phyloP scores from a whole-genome alignment of 73 alveolate species.

The Tetrahymena thermophila region DNA sequence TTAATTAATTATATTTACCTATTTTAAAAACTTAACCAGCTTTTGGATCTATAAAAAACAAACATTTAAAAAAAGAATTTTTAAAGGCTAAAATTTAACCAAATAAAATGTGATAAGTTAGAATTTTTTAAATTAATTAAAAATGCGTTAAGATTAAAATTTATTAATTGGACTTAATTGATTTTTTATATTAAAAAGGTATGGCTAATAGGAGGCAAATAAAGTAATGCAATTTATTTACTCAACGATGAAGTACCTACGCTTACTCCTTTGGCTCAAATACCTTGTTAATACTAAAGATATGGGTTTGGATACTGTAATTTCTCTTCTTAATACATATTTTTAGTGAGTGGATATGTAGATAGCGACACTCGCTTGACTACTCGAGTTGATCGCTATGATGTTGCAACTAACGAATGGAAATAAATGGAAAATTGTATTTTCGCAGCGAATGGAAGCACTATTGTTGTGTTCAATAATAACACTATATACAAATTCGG shows the following conservation, averaged over 20 bases:
- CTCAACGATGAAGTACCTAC: background rate
- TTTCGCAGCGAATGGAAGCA: background rate
- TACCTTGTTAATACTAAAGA: background rate
- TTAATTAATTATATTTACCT: no score
- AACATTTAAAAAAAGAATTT: no score
- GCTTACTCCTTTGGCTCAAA: background rate
- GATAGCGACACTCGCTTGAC: background rate
- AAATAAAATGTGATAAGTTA: no score
- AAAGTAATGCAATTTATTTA: background rate
- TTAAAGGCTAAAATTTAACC: background rate
- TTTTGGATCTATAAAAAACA: no score
- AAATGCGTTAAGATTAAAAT: background rate
- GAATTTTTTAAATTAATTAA: background rate
- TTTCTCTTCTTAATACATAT: background rate
- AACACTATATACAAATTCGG: background rate
- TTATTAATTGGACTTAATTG: background rate
- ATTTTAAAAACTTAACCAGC: background rate
- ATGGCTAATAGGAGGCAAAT: background rate
- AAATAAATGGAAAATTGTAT: background rate
- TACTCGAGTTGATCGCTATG: background rate
- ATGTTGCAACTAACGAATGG: background rate
- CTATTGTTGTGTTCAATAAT: background rate
- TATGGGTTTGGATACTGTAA: background rate
- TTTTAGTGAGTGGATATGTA: background rate
- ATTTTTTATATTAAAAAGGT: background rate